Evolutionary conservation across 2,329 filamentous ascomycete genomes (phyloP), one percentile per base, ranked within the genome.

Genomic region (Botrytis medusae): DNA sequence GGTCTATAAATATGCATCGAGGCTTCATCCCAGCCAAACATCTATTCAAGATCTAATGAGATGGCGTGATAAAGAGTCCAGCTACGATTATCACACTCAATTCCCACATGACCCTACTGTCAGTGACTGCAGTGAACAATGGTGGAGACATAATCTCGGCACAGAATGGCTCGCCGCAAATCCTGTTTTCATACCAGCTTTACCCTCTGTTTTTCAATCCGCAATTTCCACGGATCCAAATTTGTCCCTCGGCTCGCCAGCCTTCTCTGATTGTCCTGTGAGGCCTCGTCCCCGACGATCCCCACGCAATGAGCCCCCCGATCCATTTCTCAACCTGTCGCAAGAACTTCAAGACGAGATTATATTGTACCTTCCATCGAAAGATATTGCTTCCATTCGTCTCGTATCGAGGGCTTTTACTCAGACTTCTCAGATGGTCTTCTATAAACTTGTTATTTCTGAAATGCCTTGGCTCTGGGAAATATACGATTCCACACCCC

Each of bases 401-500:
- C 76, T 79, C 20, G 71, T 73, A 12, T 77, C 77, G 7, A 74
- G 75, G n/a, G 73, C 74, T 12, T 79, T 79, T 63, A 54, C 69
- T 14, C 74, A 78, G 25, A 57, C 79, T 10, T 76, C 79, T 14
- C 74, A 77, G 8, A 71, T 54, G 1, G 71, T 78, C n/a, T 80
- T 75, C 44, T 72, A 74, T 14, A 65, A 73, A 10, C 72, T 80
- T 2, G 20, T 80, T n/a, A 40, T 72, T 7, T 48, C 51, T 5
- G 77, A 80, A 40, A 77, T 79, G 75, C 79, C 79, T 2, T 80
- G 75, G 78, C 46, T 80, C 8, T 80, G 77, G 74, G 78, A 80
- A 74, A 65, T 71, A 32, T 61, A 64, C 29, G 44, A 42, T 32
- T 34, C 20, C 62, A 18, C 40, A 20, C 37, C 34, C 9, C 69